A percentile compares a stretch with the other conserved stretches of the same genome.
Evolutionary conservation across 257 asterid genomes (phyloP).

Genomic region (Petrea volubilis): DNA sequence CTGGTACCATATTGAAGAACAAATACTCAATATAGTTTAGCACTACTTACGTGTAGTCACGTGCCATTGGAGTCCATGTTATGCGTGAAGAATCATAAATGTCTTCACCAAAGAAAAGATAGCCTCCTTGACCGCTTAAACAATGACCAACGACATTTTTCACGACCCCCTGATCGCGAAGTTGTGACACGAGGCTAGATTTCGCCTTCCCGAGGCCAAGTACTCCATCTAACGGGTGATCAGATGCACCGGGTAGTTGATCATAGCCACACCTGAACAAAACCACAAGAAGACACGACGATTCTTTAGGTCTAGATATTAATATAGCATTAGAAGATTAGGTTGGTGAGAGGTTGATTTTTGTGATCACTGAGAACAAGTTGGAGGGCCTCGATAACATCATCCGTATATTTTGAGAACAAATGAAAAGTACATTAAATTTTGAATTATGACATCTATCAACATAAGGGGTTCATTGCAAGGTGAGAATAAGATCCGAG

Average conservation of each 20-base stretch:
- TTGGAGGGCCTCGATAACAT: too few relatives aligned
- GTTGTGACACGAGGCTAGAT: constrained; percentile 83
- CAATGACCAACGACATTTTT: constrained; percentile 86
- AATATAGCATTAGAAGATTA: too few relatives aligned
- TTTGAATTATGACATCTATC: too few relatives aligned
- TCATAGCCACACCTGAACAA: constrained; percentile 87
- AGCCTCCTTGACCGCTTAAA: constrained; percentile 73
- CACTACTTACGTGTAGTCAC: constrained; percentile 56
- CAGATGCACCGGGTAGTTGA: constrained; percentile 72
- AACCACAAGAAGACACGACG: background rate
- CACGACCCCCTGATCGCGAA: constrained; percentile 65
- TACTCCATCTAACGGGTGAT: constrained; percentile 87
- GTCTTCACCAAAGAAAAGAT: constrained; percentile 87
- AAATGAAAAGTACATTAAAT: too few relatives aligned
- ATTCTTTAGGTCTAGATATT: background rate
- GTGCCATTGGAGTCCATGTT: constrained; percentile 88
- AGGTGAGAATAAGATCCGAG: too few relatives aligned
- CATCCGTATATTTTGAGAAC: too few relatives aligned
- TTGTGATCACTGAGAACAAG: too few relatives aligned
- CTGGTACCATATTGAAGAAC: too few relatives aligned
- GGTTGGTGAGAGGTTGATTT: too few relatives aligned
- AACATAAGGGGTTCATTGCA: too few relatives aligned
- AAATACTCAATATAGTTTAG: too few relatives aligned
- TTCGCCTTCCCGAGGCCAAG: constrained; percentile 95
- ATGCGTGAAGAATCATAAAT: constrained; percentile 70